Conservation (phyloP, 768 basidiomycete species). For the Lentinula edodes region DNA sequence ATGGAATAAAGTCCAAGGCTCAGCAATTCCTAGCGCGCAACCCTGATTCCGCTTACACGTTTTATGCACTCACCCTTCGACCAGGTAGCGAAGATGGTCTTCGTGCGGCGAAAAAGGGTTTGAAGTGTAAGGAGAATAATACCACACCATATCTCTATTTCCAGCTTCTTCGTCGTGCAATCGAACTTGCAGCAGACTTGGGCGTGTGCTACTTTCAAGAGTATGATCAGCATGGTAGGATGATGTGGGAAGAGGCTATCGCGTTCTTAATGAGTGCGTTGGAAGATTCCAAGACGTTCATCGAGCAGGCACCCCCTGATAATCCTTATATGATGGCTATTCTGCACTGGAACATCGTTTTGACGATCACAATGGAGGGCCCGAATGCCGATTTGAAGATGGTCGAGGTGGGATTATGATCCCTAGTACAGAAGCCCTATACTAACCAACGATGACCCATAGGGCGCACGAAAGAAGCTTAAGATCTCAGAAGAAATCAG, state of each 20-base stretch:
- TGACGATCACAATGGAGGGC: slow-evolving; percentile 36
- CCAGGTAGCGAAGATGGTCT: slow-evolving; percentile 45
- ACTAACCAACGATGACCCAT: too few species aligned
- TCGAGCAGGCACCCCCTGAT: slow-evolving; percentile 55
- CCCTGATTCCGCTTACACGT: slow-evolving; percentile 57
- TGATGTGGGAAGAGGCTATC: slow-evolving; percentile 55
- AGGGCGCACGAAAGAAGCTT: neutral
- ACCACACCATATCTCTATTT: slow-evolving; percentile 52
- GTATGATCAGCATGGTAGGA: slow-evolving; percentile 10
- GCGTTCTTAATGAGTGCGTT: slow-evolving; percentile 54
- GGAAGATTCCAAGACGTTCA: slow-evolving; percentile 54
- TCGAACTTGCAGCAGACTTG: slow-evolving; percentile 54
- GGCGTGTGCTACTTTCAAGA: slow-evolving; percentile 27
- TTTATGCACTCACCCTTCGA: slow-evolving; percentile 53
- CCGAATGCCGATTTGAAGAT: slow-evolving; percentile 21
- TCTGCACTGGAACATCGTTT: slow-evolving; percentile 54
- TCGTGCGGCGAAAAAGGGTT: slow-evolving; percentile 59
- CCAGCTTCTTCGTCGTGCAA: slow-evolving; percentile 53
- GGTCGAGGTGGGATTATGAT: neutral
- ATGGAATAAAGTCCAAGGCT: slow-evolving; percentile 43
- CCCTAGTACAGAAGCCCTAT: neutral
- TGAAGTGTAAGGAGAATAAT: slow-evolving; percentile 42
- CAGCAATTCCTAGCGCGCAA: slow-evolving; percentile 45
- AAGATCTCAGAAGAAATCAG: neutral
- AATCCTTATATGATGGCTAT: slow-evolving; percentile 55